Conservation (phyloP, 1,139 yeast species). For the Yamadazyma blattariae region DNA sequence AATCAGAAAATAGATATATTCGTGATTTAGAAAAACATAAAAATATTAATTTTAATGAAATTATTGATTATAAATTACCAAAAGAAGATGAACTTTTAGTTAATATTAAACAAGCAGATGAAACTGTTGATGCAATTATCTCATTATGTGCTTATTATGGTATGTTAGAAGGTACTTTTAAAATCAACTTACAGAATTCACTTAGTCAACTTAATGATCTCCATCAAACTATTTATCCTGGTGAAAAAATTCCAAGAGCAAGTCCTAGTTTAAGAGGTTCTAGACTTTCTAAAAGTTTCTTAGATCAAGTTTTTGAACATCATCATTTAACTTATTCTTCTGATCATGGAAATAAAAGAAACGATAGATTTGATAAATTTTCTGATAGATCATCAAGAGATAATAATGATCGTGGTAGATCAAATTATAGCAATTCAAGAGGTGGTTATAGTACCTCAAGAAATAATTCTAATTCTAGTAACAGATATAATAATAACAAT, state of each 20-base stretch:
- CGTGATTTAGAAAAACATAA: constrained; percentile 40
- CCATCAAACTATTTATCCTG: constrained; percentile 2
- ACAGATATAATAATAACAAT: too few relatives aligned
- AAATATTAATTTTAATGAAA: constrained; percentile 49
- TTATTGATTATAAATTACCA: constrained; percentile 9
- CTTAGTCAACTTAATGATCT: too few relatives aligned
- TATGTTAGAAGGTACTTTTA: constrained; percentile 1
- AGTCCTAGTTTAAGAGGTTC: neutral
- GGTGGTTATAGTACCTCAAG: too few relatives aligned
- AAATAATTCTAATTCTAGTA: constrained; percentile 13
- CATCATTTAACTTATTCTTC: too few relatives aligned
- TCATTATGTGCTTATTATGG: constrained; percentile 31
- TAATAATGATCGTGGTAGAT: constrained; percentile 4
- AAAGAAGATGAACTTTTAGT: constrained; percentile 9
- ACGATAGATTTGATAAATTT: constrained; percentile 3
- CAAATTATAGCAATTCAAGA: neutral
- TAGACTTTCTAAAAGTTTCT: neutral
- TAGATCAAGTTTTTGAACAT: neutral
- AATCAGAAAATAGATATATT: constrained; percentile 46
- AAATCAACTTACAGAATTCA: too few relatives aligned
- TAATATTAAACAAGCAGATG: neutral
- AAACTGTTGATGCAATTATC: constrained; percentile 16
- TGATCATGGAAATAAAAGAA: neutral
- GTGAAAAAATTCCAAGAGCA: constrained; percentile 7
- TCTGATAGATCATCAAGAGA: constrained; percentile 7